Percentiles rank a stretch among this genome's conserved stretches.
Conservation (phyloP, 768 basidiomycete genomes). For the Amanita rimosa region DNA sequence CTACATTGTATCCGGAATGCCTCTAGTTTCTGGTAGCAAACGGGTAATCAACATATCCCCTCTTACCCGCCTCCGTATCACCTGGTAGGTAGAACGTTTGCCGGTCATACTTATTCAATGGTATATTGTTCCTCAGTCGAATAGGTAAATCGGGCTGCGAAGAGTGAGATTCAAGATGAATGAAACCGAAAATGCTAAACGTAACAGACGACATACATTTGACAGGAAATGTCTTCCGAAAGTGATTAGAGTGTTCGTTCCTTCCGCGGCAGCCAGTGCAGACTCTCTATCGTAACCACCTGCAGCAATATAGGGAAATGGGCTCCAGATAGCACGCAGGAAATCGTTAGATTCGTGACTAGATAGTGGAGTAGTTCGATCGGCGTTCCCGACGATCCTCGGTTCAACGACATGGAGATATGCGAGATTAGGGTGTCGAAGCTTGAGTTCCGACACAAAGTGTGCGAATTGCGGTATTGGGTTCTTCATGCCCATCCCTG, state of each 20-base stretch:
- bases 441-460: slow-evolving; percentile 28
- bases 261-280: slow-evolving; percentile 25
- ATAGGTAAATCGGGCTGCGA: slow-evolving; percentile 31
- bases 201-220: slow-evolving; percentile 17
- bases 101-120: slow-evolving; percentile 21
- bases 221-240: slow-evolving; percentile 21
- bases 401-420: slow-evolving; percentile 44
- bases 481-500: slow-evolving; percentile 38
- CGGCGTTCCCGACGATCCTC: slow-evolving; percentile 12
- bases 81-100: slow-evolving; percentile 27
- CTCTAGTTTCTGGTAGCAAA: slow-evolving; percentile 10
- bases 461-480: slow-evolving; percentile 45
- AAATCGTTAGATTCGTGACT: slow-evolving; percentile 28
- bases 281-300: slow-evolving; percentile 32
- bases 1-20: too few relatives aligned
- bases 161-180: not conserved
- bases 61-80: slow-evolving; percentile 11
- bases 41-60: slow-evolving; percentile 22
- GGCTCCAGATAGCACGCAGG: slow-evolving; percentile 33
- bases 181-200: not conserved
- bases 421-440: slow-evolving; percentile 29
- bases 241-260: slow-evolving; percentile 18
- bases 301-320: slow-evolving; percentile 26
- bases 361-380: slow-evolving; percentile 6
- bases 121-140: slow-evolving; percentile 22